A percentile compares a stretch with the other conserved stretches of the same genome.
These are phyloP conservation scores for Dactylellina leptospora DNA, from an alignment of 2,329 filamentous ascomycete genomes.

Conservation along the genomic window DNA sequence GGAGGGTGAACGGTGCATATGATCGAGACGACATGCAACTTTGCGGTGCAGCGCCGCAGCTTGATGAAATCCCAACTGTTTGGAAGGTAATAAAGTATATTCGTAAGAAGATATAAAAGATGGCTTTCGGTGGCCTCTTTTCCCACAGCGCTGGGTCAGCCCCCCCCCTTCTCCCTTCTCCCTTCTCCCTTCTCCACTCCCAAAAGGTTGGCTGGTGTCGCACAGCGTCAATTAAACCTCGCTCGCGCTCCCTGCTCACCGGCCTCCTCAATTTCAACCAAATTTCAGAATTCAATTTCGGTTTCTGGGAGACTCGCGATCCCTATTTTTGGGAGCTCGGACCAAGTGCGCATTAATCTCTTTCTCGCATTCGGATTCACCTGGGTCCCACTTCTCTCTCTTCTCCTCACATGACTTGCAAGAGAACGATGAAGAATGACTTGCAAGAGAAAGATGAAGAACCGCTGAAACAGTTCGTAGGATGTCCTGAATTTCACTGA, in stretches of 20 bases:
- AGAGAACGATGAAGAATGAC: too few relatives aligned
- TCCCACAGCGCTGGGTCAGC: slow-evolving; percentile 10
- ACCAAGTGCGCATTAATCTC: slow-evolving; percentile 16
- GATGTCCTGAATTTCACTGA: background rate
- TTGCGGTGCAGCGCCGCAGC: background rate
- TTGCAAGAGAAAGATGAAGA: slow-evolving; percentile 20
- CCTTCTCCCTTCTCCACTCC: too few relatives aligned
- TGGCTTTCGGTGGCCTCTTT: background rate
- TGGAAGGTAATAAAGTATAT: slow-evolving; percentile 30
- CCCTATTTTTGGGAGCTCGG: slow-evolving; percentile 43
- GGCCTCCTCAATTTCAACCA: slow-evolving; percentile 51
- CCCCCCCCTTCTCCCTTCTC: background rate
- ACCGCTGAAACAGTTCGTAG: slow-evolving; percentile 12
- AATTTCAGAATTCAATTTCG: too few relatives aligned
- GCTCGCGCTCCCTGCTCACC: slow-evolving; percentile 16
- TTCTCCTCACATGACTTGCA: slow-evolving; percentile 32
- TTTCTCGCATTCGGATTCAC: background rate
- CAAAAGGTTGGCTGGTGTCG: slow-evolving; percentile 33
- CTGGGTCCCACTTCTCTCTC: slow-evolving; percentile 17
- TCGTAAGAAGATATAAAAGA: slow-evolving; percentile 34
- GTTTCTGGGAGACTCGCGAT: background rate
- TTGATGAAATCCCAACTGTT: slow-evolving; percentile 9
- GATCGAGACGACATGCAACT: slow-evolving; percentile 33
- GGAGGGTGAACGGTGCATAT: slow-evolving; percentile 48
- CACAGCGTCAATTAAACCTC: slow-evolving; percentile 21